A percentile compares a stretch with the other conserved stretches of the same genome.
phyloP scores from a whole-genome alignment of 305 asterid genomes.

The Fraxinus dipetala region DNA sequence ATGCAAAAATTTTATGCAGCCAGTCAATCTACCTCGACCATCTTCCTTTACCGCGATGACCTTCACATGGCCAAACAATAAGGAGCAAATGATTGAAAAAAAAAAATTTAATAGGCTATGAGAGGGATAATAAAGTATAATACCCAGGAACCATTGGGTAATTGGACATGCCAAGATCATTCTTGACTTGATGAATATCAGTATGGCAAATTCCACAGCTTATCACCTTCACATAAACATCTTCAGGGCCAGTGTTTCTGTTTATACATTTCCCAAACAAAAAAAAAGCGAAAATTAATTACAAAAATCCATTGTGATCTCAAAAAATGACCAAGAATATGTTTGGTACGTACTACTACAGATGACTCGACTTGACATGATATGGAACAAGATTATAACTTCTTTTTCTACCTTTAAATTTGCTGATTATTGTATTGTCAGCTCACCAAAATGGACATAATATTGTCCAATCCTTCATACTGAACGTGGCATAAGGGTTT shows the following conservation, averaged over 20 bases:
- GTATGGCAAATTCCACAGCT: slow-evolving; percentile 91
- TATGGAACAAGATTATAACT: background rate
- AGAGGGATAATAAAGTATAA: background rate
- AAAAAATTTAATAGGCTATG: background rate
- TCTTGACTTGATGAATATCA: slow-evolving; percentile 81
- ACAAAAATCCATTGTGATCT: background rate
- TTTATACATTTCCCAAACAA: slow-evolving; percentile 8
- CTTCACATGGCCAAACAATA: background rate
- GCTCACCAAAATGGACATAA: background rate
- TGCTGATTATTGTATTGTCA: background rate
- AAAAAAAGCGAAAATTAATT: background rate
- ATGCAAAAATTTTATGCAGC: background rate
- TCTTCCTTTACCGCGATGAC: background rate
- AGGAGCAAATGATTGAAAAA: background rate
- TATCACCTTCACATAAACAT: slow-evolving; percentile 72
- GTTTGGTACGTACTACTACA: background rate
- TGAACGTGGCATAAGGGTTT: background rate
- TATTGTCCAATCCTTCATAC: background rate
- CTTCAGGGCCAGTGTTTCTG: slow-evolving; percentile 80
- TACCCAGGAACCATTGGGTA: slow-evolving; percentile 99
- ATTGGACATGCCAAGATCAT: slow-evolving; percentile 93
- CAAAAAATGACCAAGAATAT: background rate
- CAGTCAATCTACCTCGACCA: background rate
- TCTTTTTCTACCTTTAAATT: background rate
- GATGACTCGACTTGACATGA: background rate